Evolutionary conservation across 2,329 filamentous ascomycete species (phyloP), one percentile per base, ranked within the genome.

Genomic region (Colletotrichum sp.): DNA sequence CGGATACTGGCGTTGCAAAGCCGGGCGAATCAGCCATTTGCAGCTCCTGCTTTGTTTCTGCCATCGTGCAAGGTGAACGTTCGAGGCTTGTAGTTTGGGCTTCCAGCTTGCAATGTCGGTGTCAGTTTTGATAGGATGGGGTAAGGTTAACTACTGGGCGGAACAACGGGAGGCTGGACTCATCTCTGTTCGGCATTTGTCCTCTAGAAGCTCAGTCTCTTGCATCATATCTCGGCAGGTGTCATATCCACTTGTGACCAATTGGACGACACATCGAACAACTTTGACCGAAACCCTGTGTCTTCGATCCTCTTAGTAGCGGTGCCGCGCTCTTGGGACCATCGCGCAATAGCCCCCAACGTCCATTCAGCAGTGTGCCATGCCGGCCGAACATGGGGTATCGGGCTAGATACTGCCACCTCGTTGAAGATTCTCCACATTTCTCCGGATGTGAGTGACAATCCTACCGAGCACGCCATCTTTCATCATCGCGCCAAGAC

Each of bases 401-500:
- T 58, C 9, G 27, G 36, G 58, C 31, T 29, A 33, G 36, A 59
- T 12, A 3, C 47, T 29, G 3, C 15, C 33, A 27, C 58, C 6
- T 13, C 8, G 47, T n/a, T 36, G 65, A 63, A 38, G 34, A 34
- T 27, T 57, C 65, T 15, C 70, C 27, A 34, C 38, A 11, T 54
- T 68, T 24, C 27, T 9, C 36, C 55, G 31, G 43, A 31, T 13
- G 57, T 38, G 21, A 21, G 5, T 29, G 55, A 54, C 27, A 63
- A 55, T 68, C 55, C 38, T 27, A 12, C 29, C 51, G 15, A 69
- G 70, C 66, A 72, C 70, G 70, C 59, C 47, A 72, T 72, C 58
- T 69, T 64, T 69, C 70, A 69, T 15, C 70, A 72, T 72, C 70
- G 66, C 58, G 70, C 70, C 70, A 69, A 72, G 70, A 64, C 66